Conservation (phyloP, 176 grass and related monocot genomes). For the Musa troglodytarum region DNA sequence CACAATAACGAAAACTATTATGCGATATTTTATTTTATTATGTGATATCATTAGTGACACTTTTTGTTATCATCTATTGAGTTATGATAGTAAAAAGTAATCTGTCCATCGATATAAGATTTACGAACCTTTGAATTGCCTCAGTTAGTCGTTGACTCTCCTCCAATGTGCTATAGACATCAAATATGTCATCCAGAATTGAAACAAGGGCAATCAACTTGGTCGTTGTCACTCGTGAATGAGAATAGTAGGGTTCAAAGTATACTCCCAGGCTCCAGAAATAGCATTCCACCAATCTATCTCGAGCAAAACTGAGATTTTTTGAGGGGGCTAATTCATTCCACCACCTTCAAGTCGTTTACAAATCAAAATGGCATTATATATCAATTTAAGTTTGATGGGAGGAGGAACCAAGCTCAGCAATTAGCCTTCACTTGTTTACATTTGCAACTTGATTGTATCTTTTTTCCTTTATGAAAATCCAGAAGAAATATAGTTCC, state of each 20-base stretch:
- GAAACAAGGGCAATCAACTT: constrained; percentile 6
- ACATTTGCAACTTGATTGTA: too few relatives aligned
- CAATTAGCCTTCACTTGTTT: too few relatives aligned
- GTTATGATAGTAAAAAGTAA: not conserved
- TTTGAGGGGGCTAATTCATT: too few relatives aligned
- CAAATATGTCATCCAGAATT: constrained; percentile 43
- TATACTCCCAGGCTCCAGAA: constrained; percentile 23
- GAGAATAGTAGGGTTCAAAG: constrained; percentile 20
- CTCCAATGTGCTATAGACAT: constrained; percentile 33
- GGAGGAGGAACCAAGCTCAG: too few relatives aligned
- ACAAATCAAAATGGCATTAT: too few relatives aligned
- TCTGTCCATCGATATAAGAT: not conserved
- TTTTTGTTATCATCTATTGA: too few relatives aligned
- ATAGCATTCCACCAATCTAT: constrained; percentile 17
- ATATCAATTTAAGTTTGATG: too few relatives aligned
- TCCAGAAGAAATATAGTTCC: too few relatives aligned
- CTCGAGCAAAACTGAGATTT: too few relatives aligned
- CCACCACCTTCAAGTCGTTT: too few relatives aligned
- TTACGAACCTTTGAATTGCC: constrained; percentile 33
- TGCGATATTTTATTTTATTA: not conserved
- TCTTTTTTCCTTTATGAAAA: too few relatives aligned
- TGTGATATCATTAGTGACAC: too few relatives aligned
- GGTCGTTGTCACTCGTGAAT: constrained; percentile 18
- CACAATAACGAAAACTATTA: not conserved
- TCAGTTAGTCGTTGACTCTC: constrained; percentile 27